Percentiles rank a stretch among this genome's conserved stretches.
Conservation (phyloP, 331 rosid species). For the Rosa hybrid region DNA sequence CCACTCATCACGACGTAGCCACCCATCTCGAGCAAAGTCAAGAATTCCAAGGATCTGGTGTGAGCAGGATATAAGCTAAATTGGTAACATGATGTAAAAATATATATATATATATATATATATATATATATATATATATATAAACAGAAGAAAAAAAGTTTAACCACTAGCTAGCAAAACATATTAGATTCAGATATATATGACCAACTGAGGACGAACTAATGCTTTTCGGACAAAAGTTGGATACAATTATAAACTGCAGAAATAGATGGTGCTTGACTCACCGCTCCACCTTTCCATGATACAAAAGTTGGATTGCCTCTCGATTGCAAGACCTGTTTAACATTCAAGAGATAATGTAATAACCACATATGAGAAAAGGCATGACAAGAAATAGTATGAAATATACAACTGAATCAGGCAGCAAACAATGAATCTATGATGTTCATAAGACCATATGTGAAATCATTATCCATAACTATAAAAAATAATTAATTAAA, state of each 20-base stretch:
- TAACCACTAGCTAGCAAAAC: conserved; percentile 1
- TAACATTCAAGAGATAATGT: conserved; percentile 18
- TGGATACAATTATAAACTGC: conserved; percentile 9
- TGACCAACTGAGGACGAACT: conserved; percentile 15
- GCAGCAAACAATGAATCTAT: background rate
- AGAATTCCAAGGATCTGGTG: conserved; percentile 85
- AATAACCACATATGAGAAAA: background rate
- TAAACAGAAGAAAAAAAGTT: background rate
- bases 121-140: too few relatives aligned
- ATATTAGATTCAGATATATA: background rate
- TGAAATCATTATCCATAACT: background rate
- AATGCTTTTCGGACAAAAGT: background rate
- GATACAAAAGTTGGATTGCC: conserved; percentile 64
- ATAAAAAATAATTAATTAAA: background rate
- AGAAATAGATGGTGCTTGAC: conserved; percentile 29
- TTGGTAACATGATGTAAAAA: background rate
- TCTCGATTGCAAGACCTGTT: conserved; percentile 87
- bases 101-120: too few relatives aligned
- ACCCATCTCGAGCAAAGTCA: conserved; percentile 84
- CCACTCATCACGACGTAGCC: conserved; percentile 91
- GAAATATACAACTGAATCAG: background rate
- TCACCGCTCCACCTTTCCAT: conserved; percentile 99
- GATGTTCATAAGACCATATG: background rate
- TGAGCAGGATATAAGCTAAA: background rate
- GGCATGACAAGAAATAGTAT: background rate